Base-by-base conservation (phyloP, 148 eudicot genomes). In the Polygonum aviculare region DNA sequence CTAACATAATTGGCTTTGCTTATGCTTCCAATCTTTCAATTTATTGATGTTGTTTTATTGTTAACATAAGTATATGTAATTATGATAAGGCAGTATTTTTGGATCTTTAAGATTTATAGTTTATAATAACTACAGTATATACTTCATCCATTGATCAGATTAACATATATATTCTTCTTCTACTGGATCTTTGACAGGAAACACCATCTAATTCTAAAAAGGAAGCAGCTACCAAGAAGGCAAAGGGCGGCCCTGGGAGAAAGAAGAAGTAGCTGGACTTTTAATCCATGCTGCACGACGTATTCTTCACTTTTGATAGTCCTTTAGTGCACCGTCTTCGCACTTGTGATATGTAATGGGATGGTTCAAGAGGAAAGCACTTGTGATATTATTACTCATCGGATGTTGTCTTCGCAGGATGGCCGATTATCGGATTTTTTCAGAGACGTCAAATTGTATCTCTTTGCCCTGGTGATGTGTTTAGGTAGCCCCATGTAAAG, bases 141-240 rank as follows among this genome's bases (percentile, higher is more conserved):
- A 21, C 35, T 22, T 22, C 67, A 67, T 67, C 71, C 35, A 63
- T 2, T 12, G 70, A 31, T 33, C 39, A 12, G 19, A 12, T 31
- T 33, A 63, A 18, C 70, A 33, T 67, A 5, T 35, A 67, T 35
- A 67, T 36, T 65, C 44, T 36, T 14, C 10, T 67, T 14, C 21
- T 35, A 67, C 72, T 67, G 21, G 4, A 36, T 67, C 15, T 63
- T 31, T 36, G 35, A 35, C 72, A 67, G 72, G 72, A 67, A 36
- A 67, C 72, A 67, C 1, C 72, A 35, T 44, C 15, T 67, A 67
- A 38, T 1, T 67, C 45, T 14, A 67, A 67, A 36, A 67, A 35
- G 44, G 72, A 67, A 67, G 14, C 72, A 67, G 72, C 72, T 35
- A 38, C 41, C 45, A 67, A 67, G 38, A 67, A 67, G 72, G 72